These are phyloP conservation scores for Leucaena leucocephala DNA, from an alignment of 306 rosid species.

Conservation along the genomic window DNA sequence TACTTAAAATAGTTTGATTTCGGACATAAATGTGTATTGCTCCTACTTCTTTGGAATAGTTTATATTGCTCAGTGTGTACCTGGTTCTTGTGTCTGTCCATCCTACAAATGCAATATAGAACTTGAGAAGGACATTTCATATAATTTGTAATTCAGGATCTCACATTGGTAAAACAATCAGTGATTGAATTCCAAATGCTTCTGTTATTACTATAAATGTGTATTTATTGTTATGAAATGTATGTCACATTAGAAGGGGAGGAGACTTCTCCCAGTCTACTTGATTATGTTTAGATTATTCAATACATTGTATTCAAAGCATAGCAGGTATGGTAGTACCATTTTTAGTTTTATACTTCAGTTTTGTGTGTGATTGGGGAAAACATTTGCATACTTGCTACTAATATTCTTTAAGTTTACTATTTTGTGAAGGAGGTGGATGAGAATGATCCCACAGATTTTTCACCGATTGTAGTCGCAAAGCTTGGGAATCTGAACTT, in stretches of 20 bases:
- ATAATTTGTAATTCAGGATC: slow-evolving; percentile 19
- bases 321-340: slow-evolving; percentile 18
- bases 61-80: slow-evolving; percentile 14
- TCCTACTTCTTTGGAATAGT: slow-evolving; percentile 23
- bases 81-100: slow-evolving; percentile 7
- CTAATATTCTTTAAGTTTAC: slow-evolving; percentile 25
- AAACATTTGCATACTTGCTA: slow-evolving; percentile 27
- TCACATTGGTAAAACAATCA: slow-evolving; percentile 9
- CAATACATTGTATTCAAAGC: slow-evolving; percentile 24
- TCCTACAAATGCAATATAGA: slow-evolving; percentile 18
- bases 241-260: slow-evolving; percentile 19
- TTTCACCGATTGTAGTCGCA: slow-evolving; percentile 62
- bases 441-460: slow-evolving; percentile 51
- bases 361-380: slow-evolving; percentile 12
- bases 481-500: slow-evolving; percentile 66
- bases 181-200: slow-evolving; percentile 32
- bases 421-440: slow-evolving; percentile 64
- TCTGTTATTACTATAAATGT: slow-evolving; percentile 22
- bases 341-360: slow-evolving; percentile 25
- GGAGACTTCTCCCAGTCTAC: slow-evolving; percentile 14
- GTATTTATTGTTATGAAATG: slow-evolving; percentile 29
- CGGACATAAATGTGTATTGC: background rate
- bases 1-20: background rate
- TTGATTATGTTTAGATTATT: slow-evolving; percentile 20
- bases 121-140: slow-evolving; percentile 27